A percentile compares a stretch with the other conserved stretches of the same genome.
phyloP scores from a whole-genome alignment of 129 eudicot genomes.

The Gnaphalium uliginosum region DNA sequence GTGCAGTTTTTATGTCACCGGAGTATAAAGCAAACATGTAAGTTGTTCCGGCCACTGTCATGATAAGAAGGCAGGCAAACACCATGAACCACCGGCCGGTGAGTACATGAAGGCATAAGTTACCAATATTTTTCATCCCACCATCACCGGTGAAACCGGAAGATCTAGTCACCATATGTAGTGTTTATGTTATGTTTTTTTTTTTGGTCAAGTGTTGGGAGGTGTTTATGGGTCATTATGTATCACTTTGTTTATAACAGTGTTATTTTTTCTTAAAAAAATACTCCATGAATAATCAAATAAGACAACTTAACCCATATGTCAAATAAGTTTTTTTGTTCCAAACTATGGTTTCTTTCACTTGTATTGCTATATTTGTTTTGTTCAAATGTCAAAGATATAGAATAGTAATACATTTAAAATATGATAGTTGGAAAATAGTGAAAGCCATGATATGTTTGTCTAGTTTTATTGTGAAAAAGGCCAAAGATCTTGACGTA shows the following conservation, averaged over 20 bases:
- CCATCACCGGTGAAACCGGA: conserved; percentile 8
- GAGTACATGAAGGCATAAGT: conserved; percentile 41
- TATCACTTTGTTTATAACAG: background rate
- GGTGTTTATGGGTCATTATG: background rate
- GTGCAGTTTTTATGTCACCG: conserved; percentile 56
- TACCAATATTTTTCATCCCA: conserved; percentile 27
- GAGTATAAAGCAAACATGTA: conserved; percentile 85
- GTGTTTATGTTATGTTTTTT: background rate
- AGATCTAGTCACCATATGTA: conserved; percentile 22
- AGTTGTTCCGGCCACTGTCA: conserved; percentile 72
- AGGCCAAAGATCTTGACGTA: background rate
- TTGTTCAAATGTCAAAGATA: no score
- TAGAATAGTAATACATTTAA: no score
- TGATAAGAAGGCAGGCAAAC: conserved; percentile 59
- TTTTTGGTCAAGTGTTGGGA: conserved; percentile 13
- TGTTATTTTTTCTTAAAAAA: no score
- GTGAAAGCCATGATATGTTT: background rate
- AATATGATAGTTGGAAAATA: background rate
- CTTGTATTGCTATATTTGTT: no score
- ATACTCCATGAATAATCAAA: no score
- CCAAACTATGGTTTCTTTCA: no score
- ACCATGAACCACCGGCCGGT: conserved; percentile 89
- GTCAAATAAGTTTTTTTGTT: no score
- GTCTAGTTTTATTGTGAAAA: background rate
- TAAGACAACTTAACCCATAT: no score